Evolutionary conservation across 352 stramenopile genomes (phyloP), one percentile per base, ranked within the genome.

Genomic region (Phytophthora litchii): DNA sequence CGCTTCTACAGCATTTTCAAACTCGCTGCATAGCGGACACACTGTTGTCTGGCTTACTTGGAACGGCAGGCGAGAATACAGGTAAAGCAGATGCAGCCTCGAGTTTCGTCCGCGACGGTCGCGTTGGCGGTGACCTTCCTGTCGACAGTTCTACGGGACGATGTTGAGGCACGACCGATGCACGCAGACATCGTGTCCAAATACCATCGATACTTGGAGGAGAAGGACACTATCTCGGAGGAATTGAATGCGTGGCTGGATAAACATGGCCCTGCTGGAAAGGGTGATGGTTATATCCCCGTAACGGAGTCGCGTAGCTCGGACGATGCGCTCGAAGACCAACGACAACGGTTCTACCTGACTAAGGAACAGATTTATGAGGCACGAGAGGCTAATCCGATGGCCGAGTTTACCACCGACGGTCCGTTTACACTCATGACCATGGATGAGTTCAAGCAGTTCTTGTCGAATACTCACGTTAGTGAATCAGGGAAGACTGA

Each of bases 351-450:
- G 13, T 83, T 82, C 52, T 82, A 74, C 58, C 10, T 83, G 29
- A 70, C 73, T 40, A 80, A 78, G 54, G 49, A 79, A 40, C 51
- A 72, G 25, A 72, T 83, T 53, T 36, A 50, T 7, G 49, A 78
- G 38, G 67, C 72, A 11, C 48, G 69, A 4, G 45, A 47, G 44
- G 25, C 56, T 12, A 80, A 87, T 47, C 74, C 77, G 9, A 42
- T 70, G 21, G 78, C 78, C 14, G 41, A 62, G 11, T 86, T 88
- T 49, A 65, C 52, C 9, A 74, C 60, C 4, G 68, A 86, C 35
- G 63, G 73, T 37, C 76, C 70, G 17, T 86, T 88, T 54, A 71
- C 76, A 23, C 60, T 88, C 9, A 73, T 88, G 62, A 83, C 78
- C 6, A 60, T 74, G 43, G 67, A 74, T 0, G 78, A 88, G 36